Evolutionary conservation across 345 rosid genomes (phyloP).

Genomic region (Ceriops tagal): DNA sequence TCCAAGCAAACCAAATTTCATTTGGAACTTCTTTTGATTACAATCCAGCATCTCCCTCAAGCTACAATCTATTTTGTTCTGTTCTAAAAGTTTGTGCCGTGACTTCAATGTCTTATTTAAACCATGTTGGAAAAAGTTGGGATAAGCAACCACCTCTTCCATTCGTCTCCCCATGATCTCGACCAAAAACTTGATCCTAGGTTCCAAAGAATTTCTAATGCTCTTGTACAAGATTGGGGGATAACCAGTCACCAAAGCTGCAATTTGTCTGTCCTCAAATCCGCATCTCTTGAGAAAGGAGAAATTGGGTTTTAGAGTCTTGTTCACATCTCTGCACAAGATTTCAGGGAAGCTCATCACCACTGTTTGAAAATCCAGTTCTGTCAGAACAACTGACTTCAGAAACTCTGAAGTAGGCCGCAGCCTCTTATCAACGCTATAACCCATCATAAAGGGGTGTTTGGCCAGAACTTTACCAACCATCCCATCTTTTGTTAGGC

Average conservation of each 20-base stretch:
- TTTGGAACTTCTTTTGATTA: conserved; percentile 50
- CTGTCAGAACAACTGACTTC: conserved; percentile 48
- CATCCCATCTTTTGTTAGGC: conserved; percentile 56
- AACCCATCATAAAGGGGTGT: conserved; percentile 70
- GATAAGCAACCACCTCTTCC: conserved; percentile 58
- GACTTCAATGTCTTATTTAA: conserved; percentile 61
- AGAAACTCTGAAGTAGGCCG: conserved; percentile 59
- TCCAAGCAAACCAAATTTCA: conserved; percentile 48
- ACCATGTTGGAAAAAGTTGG: conserved; percentile 66
- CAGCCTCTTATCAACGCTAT: conserved; percentile 55
- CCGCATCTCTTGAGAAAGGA: conserved; percentile 45
- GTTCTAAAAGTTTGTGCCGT: conserved; percentile 53
- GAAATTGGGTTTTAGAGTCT: conserved; percentile 54
- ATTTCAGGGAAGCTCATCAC: conserved; percentile 61
- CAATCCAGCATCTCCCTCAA: conserved; percentile 73
- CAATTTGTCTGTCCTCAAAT: conserved; percentile 52
- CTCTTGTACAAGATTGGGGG: conserved; percentile 71
- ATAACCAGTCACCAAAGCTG: conserved; percentile 52
- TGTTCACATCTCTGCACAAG: conserved; percentile 61
- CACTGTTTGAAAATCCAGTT: conserved; percentile 45
- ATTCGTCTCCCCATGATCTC: conserved; percentile 64
- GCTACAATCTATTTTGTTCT: conserved; percentile 53
- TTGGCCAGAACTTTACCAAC: conserved; percentile 61
- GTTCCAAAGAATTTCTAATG: conserved; percentile 57
- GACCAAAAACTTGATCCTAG: conserved; percentile 63